A percentile compares a stretch with the other conserved stretches of the same genome.
phyloP scores from a whole-genome alignment of 345 rosid genomes.

The Pistacia vera region DNA sequence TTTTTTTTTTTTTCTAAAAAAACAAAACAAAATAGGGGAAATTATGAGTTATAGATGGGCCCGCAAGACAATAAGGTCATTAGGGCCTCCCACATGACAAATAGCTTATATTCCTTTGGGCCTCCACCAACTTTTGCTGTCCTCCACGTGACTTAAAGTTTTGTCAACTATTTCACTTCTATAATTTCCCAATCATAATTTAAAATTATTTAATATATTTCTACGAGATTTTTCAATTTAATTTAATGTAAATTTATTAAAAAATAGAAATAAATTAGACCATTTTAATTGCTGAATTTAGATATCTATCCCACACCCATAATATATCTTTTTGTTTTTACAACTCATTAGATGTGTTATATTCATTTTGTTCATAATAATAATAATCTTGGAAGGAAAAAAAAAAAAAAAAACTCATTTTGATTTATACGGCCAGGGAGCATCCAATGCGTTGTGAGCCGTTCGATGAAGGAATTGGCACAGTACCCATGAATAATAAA shows the following conservation, averaged over 20 bases:
- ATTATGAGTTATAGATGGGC: neutral
- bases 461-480: neutral
- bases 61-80: neutral
- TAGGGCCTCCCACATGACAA: neutral
- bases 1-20: too few species aligned
- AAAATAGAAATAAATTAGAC: too few species aligned
- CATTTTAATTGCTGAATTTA: too few species aligned
- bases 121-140: neutral
- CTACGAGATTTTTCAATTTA: too few species aligned
- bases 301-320: too few species aligned
- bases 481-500: neutral
- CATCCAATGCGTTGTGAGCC: neutral
- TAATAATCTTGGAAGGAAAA: neutral
- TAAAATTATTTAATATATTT: too few species aligned
- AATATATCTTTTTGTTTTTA: too few species aligned
- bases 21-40: too few species aligned
- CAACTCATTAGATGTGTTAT: too few species aligned
- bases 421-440: neutral
- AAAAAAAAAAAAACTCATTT: neutral
- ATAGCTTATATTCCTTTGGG: neutral
- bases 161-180: neutral
- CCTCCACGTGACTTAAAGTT: constrained; percentile 5
- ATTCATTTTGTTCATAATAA: neutral
- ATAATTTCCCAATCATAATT: too few species aligned
- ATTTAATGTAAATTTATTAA: too few species aligned